These are phyloP conservation scores for Iberis pinnata DNA, from an alignment of 345 rosid species.

Conservation along the genomic window DNA sequence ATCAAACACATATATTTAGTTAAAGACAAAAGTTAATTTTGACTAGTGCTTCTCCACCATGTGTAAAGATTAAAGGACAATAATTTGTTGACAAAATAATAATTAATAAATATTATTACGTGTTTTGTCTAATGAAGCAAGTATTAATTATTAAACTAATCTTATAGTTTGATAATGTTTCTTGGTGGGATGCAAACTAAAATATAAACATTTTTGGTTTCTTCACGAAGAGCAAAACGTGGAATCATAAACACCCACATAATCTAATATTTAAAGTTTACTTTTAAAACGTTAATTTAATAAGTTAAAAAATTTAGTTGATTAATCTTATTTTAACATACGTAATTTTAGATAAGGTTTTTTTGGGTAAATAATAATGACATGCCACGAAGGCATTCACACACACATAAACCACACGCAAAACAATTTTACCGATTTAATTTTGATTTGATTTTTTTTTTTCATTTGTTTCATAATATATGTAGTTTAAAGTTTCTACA, in stretches of 20 bases:
- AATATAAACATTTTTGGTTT: constrained; percentile 12
- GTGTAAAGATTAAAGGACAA: constrained; percentile 20
- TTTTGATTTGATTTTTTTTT: no score
- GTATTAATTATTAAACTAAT: constrained; percentile 27
- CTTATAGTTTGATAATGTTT: constrained; percentile 22
- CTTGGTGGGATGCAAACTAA: constrained; percentile 29
- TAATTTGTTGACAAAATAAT: constrained; percentile 8
- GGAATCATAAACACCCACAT: constrained; percentile 26
- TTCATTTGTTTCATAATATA: no score
- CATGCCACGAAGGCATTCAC: constrained; percentile 31
- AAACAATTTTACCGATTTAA: neutral
- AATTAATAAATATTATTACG: constrained; percentile 10
- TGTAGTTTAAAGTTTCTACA: no score
- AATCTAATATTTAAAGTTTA: constrained; percentile 11
- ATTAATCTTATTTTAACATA: neutral
- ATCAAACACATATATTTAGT: constrained; percentile 3
- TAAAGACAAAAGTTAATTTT: constrained; percentile 4
- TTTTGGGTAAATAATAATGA: constrained; percentile 5
- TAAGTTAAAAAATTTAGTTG: constrained; percentile 2
- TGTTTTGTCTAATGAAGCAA: constrained; percentile 31
- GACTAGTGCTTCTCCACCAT: constrained; percentile 14
- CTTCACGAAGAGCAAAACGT: constrained; percentile 28
- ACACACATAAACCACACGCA: constrained; percentile 29
- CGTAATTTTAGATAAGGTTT: neutral
- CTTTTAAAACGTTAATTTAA: neutral